phyloP scores from a whole-genome alignment of 345 rosid species.

The Rhodamnia rubescens region DNA sequence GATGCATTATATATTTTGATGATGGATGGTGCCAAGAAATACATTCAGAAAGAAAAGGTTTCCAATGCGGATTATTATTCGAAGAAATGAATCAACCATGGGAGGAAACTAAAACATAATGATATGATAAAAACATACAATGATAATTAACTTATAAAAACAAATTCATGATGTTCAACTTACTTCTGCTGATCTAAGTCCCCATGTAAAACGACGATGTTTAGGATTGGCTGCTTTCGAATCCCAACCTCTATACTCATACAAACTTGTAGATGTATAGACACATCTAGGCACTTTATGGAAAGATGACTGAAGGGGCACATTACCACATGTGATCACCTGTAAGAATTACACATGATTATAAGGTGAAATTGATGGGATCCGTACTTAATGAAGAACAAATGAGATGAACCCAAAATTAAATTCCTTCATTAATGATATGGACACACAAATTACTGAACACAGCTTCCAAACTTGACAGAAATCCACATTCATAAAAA shows the following conservation, averaged over 20 bases:
- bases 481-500: background rate
- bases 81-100: background rate
- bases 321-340: constrained; percentile 97
- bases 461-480: background rate
- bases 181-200: constrained; percentile 76
- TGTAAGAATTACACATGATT: constrained; percentile 9
- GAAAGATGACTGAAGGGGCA: constrained; percentile 97
- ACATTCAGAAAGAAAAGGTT: background rate
- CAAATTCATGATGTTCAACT: constrained; percentile 8
- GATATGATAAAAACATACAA: background rate
- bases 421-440: background rate
- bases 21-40: background rate
- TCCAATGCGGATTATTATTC: background rate
- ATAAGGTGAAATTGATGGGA: background rate
- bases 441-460: background rate
- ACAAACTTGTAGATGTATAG: constrained; percentile 87
- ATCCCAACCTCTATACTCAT: constrained; percentile 94
- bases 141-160: background rate
- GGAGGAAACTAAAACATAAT: background rate
- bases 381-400: background rate
- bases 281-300: constrained; percentile 95
- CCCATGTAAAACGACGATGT: constrained; percentile 93
- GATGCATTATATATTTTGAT: background rate
- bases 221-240: constrained; percentile 85
- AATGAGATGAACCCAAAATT: background rate